These are phyloP conservation scores for Suhomyces sp. DNA, from an alignment of 805 yeast species.

Conservation along the genomic window DNA sequence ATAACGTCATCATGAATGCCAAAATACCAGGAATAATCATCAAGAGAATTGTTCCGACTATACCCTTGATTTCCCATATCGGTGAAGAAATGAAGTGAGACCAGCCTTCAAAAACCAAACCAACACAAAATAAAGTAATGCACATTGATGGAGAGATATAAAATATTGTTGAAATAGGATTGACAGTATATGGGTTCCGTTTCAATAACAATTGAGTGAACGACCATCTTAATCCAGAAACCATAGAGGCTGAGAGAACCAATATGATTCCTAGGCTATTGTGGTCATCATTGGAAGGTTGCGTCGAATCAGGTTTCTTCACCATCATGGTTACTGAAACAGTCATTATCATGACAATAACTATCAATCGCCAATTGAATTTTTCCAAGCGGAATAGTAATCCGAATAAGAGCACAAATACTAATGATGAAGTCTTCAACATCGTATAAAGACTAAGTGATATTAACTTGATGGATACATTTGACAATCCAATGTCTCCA, in stretches of 20 bases:
- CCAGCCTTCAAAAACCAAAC: conserved; percentile 70
- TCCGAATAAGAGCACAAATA: conserved; percentile 88
- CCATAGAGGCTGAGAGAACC: conserved; percentile 74
- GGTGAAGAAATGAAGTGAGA: conserved; percentile 47
- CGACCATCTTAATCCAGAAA: conserved; percentile 94
- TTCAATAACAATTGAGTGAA: conserved; percentile 81
- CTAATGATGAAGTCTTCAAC: conserved; percentile 84
- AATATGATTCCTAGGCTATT: conserved; percentile 61
- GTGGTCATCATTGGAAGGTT: conserved; percentile 18
- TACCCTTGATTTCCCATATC: conserved; percentile 67
- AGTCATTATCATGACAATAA: conserved; percentile 78
- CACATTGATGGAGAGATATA: conserved; percentile 87
- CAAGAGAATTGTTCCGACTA: conserved; percentile 52
- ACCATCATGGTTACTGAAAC: conserved; percentile 89
- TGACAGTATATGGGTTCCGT: conserved; percentile 54
- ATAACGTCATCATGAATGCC: conserved; percentile 86
- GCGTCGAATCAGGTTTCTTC: conserved; percentile 24
- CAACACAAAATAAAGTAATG: conserved; percentile 56
- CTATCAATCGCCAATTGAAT: conserved; percentile 63
- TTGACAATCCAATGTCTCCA: conserved; percentile 92
- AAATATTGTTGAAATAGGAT: conserved; percentile 82
- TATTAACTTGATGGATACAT: conserved; percentile 75
- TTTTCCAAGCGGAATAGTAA: conserved; percentile 75
- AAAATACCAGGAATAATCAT: conserved; percentile 78
- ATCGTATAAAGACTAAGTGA: conserved; percentile 86